A percentile compares a stretch with the other conserved stretches of the same genome.
phyloP scores from a whole-genome alignment of 2,329 filamentous ascomycete genomes.

The Diaporthe citri region DNA sequence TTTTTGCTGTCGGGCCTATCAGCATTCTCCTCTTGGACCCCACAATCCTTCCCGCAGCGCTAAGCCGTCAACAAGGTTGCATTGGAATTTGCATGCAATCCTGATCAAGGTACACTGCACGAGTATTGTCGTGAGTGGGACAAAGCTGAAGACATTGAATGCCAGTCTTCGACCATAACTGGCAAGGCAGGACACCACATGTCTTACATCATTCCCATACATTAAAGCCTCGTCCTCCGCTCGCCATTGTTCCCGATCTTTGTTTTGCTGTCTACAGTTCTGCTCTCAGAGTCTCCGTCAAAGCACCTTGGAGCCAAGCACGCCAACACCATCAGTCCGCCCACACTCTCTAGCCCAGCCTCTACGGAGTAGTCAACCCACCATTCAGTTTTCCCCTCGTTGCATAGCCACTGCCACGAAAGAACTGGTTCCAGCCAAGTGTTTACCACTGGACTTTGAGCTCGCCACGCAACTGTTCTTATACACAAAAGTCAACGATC shows the following conservation, averaged over 20 bases:
- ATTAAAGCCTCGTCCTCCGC: conserved; percentile 1
- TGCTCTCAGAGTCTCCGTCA: not conserved
- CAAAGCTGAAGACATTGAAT: conserved; percentile 25
- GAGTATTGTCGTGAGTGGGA: not conserved
- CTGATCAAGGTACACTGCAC: not conserved
- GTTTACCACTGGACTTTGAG: not conserved
- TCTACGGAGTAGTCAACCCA: conserved; percentile 12
- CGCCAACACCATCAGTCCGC: conserved; percentile 15
- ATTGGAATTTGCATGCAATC: conserved; percentile 23
- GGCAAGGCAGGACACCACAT: not conserved
- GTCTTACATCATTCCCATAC: not conserved
- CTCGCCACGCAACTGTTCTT: not conserved
- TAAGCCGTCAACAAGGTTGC: conserved; percentile 22
- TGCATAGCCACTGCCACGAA: conserved; percentile 6
- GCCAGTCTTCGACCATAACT: conserved; percentile 1
- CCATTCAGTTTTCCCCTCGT: not conserved
- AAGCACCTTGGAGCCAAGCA: conserved; percentile 5
- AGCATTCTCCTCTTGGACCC: conserved; percentile 14
- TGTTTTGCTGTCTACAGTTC: not conserved
- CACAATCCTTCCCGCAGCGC: conserved; percentile 27
- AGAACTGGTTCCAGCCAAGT: not conserved
- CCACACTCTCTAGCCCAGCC: not conserved
- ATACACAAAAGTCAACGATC: not conserved
- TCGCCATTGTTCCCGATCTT: not conserved
- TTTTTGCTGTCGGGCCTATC: conserved; percentile 23